Base-by-base conservation (phyloP, 768 basidiomycete species). In the Fomitopsis pulvina region DNA sequence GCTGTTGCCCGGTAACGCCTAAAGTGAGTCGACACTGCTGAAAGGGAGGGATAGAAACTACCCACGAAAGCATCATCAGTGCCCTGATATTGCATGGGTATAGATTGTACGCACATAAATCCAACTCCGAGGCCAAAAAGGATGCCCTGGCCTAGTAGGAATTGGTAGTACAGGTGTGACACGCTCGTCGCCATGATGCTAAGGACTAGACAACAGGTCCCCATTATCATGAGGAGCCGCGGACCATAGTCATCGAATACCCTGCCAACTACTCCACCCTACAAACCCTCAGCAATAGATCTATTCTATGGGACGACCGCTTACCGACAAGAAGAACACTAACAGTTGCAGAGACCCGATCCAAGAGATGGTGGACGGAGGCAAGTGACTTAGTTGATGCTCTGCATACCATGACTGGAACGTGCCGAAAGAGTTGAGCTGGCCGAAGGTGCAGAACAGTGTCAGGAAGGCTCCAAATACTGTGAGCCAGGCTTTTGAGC, bases 331-430 rank as follows among this genome's bases (percentile, higher is more conserved):
- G 69, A 85, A 85, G 64, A 86, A 85, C 21, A 77, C 68, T 75
- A 78, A 85, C 6, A 86, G 66, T 58, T 86, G 84, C 42, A 85
- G 56, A 1, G 80, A 80, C 9, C 83, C 85, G 56, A 87, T 84
- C 57, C 83, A 85, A 2, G 83, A 80, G 53, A 86, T 81, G 21
- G 71, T 75, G 30, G 78, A 80, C 12, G 79, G 67, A 12, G 78
- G 64, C 29, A 74, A 54, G 54, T 71, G 61, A 16, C 62, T 60
- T 16, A 87, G 71, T 61, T 86, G 79, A 61, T 87, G 78, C 12
- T 63, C 64, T 9, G 73, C 68, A 56, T 87, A 87, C 78, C 79
- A 86, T 11, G 78, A 65, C 61, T 85, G 81, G 61, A 79, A 87
- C 37, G 81, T 83, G 14, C 85, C 85, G 54, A 86, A 87, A 40